Percentiles rank a stretch among this genome's conserved stretches.
phyloP scores from a whole-genome alignment of 1,284 basidiomycete species.

The Amylostereum areolatum region DNA sequence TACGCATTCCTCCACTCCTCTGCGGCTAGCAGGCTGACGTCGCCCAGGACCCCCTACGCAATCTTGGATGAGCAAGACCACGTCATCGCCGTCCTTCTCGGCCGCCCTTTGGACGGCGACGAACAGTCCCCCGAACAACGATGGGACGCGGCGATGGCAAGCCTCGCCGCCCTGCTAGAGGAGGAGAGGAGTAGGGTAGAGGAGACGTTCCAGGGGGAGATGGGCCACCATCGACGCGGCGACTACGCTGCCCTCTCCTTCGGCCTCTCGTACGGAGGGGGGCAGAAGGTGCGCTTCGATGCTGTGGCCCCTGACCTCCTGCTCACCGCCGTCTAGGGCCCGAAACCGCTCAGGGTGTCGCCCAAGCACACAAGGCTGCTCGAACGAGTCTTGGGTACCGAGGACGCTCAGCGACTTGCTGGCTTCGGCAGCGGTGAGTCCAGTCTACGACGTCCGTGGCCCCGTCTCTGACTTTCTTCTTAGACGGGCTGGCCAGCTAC shows the following conservation, averaged over 20 bases:
- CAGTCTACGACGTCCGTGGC: neutral
- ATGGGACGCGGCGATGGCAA: neutral
- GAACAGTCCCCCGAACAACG: neutral
- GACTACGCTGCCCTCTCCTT: neutral
- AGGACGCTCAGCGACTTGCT: neutral
- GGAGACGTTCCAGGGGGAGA: neutral
- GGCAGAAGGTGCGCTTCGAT: neutral
- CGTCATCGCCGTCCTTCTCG: neutral
- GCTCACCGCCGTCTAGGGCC: neutral
- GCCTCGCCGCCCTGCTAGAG: neutral
- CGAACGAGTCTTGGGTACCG: neutral
- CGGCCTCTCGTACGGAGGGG: neutral
- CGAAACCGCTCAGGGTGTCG: neutral
- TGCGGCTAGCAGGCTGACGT: neutral
- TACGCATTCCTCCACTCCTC: neutral
- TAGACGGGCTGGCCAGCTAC: neutral
- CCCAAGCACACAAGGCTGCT: neutral
- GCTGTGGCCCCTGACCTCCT: neutral
- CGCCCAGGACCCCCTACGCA: neutral
- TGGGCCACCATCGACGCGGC: neutral
- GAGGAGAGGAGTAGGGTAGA: neutral
- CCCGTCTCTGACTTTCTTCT: neutral
- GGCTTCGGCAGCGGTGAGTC: constrained; percentile 2
- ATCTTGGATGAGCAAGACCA: neutral
- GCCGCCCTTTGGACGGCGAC: neutral